Conservation (phyloP, 352 stramenopile species). For the Globisporangium perplexum region DNA sequence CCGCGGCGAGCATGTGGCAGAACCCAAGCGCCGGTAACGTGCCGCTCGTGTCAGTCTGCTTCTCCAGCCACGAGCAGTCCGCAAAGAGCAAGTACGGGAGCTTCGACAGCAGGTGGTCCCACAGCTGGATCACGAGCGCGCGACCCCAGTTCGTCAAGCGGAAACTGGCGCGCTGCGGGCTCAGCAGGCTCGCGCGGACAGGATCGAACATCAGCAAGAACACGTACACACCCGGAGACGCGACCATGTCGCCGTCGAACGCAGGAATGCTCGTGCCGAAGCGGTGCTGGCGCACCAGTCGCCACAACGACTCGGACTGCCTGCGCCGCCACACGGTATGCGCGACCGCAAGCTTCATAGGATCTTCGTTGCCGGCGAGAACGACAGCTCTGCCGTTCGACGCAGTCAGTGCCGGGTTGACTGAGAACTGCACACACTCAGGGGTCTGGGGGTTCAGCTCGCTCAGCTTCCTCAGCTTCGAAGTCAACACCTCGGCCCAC, state of each 20-base stretch:
- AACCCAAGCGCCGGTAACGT: constrained; percentile 38
- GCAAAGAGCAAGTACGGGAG: constrained; percentile 50
- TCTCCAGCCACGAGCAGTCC: constrained; percentile 68
- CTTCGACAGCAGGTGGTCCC: constrained; percentile 38
- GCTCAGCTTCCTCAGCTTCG: constrained; percentile 16
- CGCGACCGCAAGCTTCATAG: background rate
- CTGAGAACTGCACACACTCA: background rate
- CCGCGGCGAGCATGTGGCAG: constrained; percentile 39
- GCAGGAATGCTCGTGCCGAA: constrained; percentile 17
- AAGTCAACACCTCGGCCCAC: constrained; percentile 19
- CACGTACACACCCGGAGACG: constrained; percentile 35
- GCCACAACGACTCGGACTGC: constrained; percentile 26
- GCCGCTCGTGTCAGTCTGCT: constrained; percentile 25
- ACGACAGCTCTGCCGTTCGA: background rate
- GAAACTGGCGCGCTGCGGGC: constrained; percentile 26
- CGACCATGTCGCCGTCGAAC: constrained; percentile 16
- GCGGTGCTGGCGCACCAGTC: constrained; percentile 16
- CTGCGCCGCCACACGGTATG: constrained; percentile 4
- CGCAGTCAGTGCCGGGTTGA: background rate
- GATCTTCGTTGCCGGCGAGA: background rate
- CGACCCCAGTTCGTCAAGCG: constrained; percentile 40
- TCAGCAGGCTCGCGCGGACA: constrained; percentile 13
- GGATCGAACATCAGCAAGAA: constrained; percentile 53
- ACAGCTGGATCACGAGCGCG: constrained; percentile 33
- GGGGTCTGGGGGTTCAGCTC: constrained; percentile 2